Evolutionary conservation across 2,329 filamentous ascomycete species (phyloP), one percentile per base, ranked within the genome.

Genomic region (Allantophomopsis cytisporea): DNA sequence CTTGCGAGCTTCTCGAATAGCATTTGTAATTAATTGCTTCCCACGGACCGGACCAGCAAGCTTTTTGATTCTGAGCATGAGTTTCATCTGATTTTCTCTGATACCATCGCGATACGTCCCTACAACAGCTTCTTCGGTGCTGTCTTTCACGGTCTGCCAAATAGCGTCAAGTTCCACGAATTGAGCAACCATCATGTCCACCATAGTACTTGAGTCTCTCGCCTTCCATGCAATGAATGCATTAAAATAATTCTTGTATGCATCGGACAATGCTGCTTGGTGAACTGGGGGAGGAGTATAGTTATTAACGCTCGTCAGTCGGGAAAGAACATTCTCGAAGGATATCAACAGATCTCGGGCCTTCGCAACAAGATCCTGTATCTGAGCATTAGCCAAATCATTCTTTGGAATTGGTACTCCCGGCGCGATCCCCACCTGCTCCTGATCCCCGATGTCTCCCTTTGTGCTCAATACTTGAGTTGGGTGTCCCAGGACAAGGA

Each of bases 191-290:
- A 91, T 88, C 40, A 85, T 80, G 50, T 88, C 81, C 39, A 89
- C 76, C 4, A 91, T 64, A 0, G 83, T 78, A 39, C 78, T 78
- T 0, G 82, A 84, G 54, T 89, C 84, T 39, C 83, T 73, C 2
- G 83, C 79, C 58, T 88, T 86, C 84, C 84, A 91, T 3, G 82
- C 77, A 43, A 84, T 82, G 52, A 91, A 88, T 1, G 82, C 82
- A 39, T 83, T 80, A 49, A 80, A 75, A 49, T 86, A 91, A 0
- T 78, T 73, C 23, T 80, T 73, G 52, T 88, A 85, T 1, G 75
- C 68, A 48, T 85, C 72, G 0, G 79, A 71, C 14, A 91, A 64
- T 1, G 71, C 68, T 39, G 76, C 71, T 21, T 71, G 64, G 32
- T 82, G 66, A 2, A 69, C 71, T 0, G 73, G 72, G 1, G 78